Evolutionary conservation across 1,284 basidiomycete genomes (phyloP).

Genomic region (Rugosomyces carneus): DNA sequence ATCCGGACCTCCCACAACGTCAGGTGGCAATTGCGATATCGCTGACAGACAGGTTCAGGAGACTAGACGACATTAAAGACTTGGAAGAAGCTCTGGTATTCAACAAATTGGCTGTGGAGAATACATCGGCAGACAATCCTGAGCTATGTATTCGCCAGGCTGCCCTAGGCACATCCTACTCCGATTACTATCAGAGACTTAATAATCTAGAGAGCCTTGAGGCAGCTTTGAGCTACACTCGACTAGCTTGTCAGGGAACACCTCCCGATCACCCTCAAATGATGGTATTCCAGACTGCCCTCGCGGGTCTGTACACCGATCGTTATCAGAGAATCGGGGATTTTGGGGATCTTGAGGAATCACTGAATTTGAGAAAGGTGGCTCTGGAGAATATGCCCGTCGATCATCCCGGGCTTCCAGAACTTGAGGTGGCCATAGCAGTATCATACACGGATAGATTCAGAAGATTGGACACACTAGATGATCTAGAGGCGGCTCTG

Average conservation of each 20-base stretch:
- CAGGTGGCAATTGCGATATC: constrained; percentile 1
- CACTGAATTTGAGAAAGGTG: background rate
- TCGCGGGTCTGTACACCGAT: constrained; percentile 1
- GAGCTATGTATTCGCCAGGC: background rate
- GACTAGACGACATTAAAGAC: constrained; percentile 1
- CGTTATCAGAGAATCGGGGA: constrained; percentile 1
- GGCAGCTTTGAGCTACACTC: background rate
- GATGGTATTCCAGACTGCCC: background rate
- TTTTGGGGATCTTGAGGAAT: constrained; percentile 1
- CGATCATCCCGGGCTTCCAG: constrained; percentile 3
- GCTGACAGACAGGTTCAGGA: background rate
- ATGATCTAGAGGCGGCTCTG: constrained; percentile 14
- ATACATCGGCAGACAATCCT: constrained; percentile 1
- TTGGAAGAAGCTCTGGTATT: constrained; percentile 6
- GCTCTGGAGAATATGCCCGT: constrained; percentile 1
- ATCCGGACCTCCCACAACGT: background rate
- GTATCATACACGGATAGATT: constrained; percentile 2
- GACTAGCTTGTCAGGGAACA: background rate
- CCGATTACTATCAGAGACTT: background rate
- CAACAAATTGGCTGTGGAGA: background rate
- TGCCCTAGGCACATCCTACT: background rate
- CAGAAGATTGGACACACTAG: background rate
- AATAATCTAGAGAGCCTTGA: constrained; percentile 1
- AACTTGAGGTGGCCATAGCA: background rate
- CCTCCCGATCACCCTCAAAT: background rate